Evolutionary conservation across 139 green algal species (phyloP), one percentile per base, ranked within the genome.

Genomic region (Chlorella vulgaris): DNA sequence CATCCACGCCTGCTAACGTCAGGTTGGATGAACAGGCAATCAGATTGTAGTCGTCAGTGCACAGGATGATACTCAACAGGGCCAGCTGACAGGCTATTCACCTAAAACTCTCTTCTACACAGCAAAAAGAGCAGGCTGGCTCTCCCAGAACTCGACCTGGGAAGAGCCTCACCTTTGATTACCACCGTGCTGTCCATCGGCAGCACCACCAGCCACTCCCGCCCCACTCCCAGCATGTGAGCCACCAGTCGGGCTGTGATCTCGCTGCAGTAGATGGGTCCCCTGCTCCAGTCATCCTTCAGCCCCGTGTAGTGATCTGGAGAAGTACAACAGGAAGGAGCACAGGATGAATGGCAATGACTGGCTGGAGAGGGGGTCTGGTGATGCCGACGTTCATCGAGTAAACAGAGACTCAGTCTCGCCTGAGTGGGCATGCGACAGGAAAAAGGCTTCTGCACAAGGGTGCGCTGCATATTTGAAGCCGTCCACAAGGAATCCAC

Each of bases 281-380:
- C 94, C 4, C 53, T 24, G 6, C 43, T 69, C 92, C 94, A 98
- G 58, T 73, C 83, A 0, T 95, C 91, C 3, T 47, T 90, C 18
- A 98, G 69, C 3, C 94, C 94, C 4, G 81, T 86, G 62, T 96
- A 97, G 82, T 98, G 94, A 76, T 98, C 94, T 93, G 90, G 69
- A 76, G 70, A n/a, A 29, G 68, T 81, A 39, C 21, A 50, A 24
- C 35, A 8, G 18, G 50, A 77, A 18, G 2, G 4, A n/a, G n/a
- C n/a, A n/a, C n/a, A n/a, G n/a, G n/a, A n/a, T n/a, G n/a, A n/a
- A n/a, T n/a, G n/a, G n/a, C n/a, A n/a, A n/a, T n/a, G n/a, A n/a
- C n/a, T n/a, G n/a, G n/a, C n/a, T n/a, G n/a, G n/a, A n/a, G n/a
- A n/a, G n/a, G n/a, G n/a, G n/a, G n/a, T n/a, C n/a, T n/a, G n/a